Evolutionary conservation across 345 rosid genomes (phyloP).

Genomic region (Crucihimalaya himalaica): DNA sequence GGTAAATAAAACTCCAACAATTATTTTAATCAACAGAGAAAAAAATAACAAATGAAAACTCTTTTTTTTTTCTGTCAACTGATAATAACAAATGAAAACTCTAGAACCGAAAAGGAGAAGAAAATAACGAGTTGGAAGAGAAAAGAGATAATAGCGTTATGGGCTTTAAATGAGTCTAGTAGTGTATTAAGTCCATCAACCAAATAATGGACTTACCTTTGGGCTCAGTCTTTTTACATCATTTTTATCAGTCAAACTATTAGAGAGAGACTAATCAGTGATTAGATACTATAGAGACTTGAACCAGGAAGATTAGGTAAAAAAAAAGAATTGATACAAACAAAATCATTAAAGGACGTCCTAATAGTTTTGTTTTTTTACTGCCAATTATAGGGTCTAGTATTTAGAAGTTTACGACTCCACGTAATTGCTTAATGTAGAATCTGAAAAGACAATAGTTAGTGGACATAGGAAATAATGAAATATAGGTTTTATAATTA

Average conservation of each 20-base stretch:
- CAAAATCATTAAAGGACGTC: conserved; percentile 15
- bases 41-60: background rate
- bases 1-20: background rate
- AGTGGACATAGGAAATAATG: conserved; percentile 25
- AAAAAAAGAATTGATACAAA: background rate
- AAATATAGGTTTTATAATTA: conserved; percentile 31
- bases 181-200: background rate
- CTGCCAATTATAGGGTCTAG: conserved; percentile 19
- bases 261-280: background rate
- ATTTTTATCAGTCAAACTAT: background rate
- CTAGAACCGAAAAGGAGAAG: background rate
- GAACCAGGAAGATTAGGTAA: conserved; percentile 1
- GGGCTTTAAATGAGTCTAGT: background rate
- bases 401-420: conserved; percentile 19
- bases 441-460: conserved; percentile 22
- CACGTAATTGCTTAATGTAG: conserved; percentile 38
- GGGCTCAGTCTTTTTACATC: background rate
- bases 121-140: background rate
- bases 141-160: background rate
- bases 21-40: background rate
- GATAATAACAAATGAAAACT: background rate
- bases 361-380: conserved; percentile 6
- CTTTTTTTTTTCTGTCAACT: too few relatives aligned
- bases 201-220: background rate
- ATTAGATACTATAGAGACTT: background rate